A percentile compares a stretch with the other conserved stretches of the same genome.
Conservation (phyloP, 805 yeast species). For the Huiozyma sinensis region DNA sequence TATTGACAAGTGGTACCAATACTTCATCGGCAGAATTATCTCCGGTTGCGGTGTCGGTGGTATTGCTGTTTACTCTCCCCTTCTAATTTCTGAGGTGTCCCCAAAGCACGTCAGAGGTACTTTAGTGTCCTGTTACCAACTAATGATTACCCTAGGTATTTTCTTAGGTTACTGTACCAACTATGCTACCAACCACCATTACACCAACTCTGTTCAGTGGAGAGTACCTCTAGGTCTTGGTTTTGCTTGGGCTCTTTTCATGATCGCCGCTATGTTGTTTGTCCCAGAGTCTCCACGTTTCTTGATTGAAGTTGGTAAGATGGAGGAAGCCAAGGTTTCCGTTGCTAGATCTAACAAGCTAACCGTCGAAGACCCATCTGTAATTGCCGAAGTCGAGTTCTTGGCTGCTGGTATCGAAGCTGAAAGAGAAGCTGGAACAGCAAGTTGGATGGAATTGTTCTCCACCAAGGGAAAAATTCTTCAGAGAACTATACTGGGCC, state of each 20-base stretch:
- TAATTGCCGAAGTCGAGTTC: conserved; percentile 45
- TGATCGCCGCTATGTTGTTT: conserved; percentile 31
- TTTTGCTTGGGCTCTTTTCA: conserved; percentile 35
- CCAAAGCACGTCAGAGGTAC: conserved; percentile 67
- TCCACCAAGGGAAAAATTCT: conserved; percentile 60
- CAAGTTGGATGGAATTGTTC: conserved; percentile 53
- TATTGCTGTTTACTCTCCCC: conserved; percentile 64
- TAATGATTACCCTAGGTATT: conserved; percentile 62
- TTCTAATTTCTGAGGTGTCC: conserved; percentile 59
- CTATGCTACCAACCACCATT: conserved; percentile 45
- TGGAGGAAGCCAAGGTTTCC: conserved; percentile 54
- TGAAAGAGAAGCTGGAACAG: conserved; percentile 51
- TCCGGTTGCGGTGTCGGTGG: conserved; percentile 75
- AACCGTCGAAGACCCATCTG: conserved; percentile 41
- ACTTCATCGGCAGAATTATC: conserved; percentile 53
- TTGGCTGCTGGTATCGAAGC: conserved; percentile 48
- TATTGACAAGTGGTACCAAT: conserved; percentile 52
- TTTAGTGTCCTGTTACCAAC: conserved; percentile 57
- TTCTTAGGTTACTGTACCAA: conserved; percentile 67
- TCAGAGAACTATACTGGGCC: conserved; percentile 39
- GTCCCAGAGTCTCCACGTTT: conserved; percentile 72
- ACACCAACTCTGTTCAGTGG: conserved; percentile 64
- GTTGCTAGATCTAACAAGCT: conserved; percentile 53
- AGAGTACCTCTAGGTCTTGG: conserved; percentile 58
- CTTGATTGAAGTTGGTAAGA: conserved; percentile 41